Evolutionary conservation across 129 eudicot species (phyloP).

Genomic region (Cynara cardunculus): DNA sequence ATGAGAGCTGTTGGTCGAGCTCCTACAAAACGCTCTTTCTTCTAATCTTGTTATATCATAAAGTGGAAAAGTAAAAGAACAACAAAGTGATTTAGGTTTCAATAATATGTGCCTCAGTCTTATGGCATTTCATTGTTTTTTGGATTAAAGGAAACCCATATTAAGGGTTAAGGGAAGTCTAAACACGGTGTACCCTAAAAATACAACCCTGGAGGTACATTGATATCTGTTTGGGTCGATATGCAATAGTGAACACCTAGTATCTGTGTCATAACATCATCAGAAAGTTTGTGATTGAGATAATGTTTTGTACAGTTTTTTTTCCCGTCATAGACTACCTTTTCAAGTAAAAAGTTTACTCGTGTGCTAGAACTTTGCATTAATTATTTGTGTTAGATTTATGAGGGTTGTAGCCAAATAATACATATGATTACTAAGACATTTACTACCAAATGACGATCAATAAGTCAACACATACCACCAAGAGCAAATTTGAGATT

Average conservation of each 20-base stretch:
- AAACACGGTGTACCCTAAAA: not conserved
- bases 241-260: slow-evolving; percentile 12
- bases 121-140: not conserved
- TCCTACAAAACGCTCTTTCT: slow-evolving; percentile 77
- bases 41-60: slow-evolving; percentile 20
- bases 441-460: not conserved
- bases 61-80: not conserved
- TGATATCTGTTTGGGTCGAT: slow-evolving; percentile 9
- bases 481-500: not conserved
- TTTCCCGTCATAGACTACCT: not conserved
- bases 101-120: not conserved
- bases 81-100: not conserved
- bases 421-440: not conserved
- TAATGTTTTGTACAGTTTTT: not conserved
- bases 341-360: not conserved
- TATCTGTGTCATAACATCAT: slow-evolving; percentile 22
- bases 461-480: not conserved
- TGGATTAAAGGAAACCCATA: not conserved
- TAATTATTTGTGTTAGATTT: not conserved
- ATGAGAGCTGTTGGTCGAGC: slow-evolving; percentile 83
- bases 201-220: slow-evolving; percentile 1
- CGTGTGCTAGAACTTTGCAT: not conserved
- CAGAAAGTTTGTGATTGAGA: not conserved
- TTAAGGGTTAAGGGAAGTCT: slow-evolving; percentile 6
- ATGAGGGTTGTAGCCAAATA: not conserved